A percentile compares a stretch with the other conserved stretches of the same genome.
Evolutionary conservation across 2,329 filamentous ascomycete species (phyloP).

Genomic region (Pyrenophora graminea): DNA sequence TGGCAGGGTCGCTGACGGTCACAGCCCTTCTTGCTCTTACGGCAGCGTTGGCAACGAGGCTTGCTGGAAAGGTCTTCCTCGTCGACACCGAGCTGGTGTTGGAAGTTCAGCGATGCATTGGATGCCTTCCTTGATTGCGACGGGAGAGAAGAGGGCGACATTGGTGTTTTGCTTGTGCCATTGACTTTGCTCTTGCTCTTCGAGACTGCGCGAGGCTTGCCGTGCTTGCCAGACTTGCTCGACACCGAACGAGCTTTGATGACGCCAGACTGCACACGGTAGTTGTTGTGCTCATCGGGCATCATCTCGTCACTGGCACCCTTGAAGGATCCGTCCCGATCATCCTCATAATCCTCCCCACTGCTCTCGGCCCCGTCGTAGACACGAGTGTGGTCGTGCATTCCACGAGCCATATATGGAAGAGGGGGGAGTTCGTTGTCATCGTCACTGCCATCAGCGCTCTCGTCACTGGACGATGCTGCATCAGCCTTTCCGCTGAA

Average conservation of each 20-base stretch:
- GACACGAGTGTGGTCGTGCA: constrained; percentile 47
- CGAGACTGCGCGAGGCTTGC: constrained; percentile 49
- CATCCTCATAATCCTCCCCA: constrained; percentile 62
- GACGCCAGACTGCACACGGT: constrained; percentile 50
- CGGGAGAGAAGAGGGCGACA: constrained; percentile 66
- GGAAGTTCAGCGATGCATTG: constrained; percentile 68
- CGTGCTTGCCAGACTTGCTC: constrained; percentile 47
- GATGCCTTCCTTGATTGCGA: constrained; percentile 75
- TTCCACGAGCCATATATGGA: constrained; percentile 30
- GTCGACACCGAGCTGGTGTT: constrained; percentile 65
- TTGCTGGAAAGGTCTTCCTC: constrained; percentile 94
- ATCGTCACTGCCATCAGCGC: constrained; percentile 74
- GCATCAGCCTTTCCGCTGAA: constrained; percentile 88
- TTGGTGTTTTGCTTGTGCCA: constrained; percentile 50
- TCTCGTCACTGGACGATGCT: constrained; percentile 53
- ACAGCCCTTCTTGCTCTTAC: constrained; percentile 99
- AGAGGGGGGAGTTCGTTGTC: constrained; percentile 51
- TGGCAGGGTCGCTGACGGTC: constrained; percentile 95
- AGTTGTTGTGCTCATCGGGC: constrained; percentile 41
- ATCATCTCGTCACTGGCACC: constrained; percentile 57
- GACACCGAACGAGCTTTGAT: constrained; percentile 44
- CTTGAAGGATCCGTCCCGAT: constrained; percentile 58
- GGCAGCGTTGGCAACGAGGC: constrained; percentile 94
- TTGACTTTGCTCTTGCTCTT: constrained; percentile 58
- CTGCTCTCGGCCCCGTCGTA: constrained; percentile 59